These are phyloP conservation scores for Aristolochia contorta DNA, from an alignment of 164 flowering plant species.

Conservation along the genomic window DNA sequence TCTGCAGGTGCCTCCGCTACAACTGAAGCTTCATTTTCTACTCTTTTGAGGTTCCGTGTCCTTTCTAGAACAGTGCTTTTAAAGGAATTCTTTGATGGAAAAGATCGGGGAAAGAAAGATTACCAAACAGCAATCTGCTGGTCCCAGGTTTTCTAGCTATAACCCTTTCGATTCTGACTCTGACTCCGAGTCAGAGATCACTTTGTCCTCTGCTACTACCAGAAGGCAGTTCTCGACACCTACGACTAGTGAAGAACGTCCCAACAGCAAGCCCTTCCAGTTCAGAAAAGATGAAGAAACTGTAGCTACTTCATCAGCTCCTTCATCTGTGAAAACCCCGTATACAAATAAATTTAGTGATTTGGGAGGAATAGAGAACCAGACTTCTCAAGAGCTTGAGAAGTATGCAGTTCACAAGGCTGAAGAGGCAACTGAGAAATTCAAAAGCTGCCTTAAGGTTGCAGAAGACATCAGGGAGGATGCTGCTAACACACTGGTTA, in stretches of 20 bases:
- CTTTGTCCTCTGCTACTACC: too few species aligned
- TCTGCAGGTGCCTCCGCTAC: background rate
- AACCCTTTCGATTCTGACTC: constrained; percentile 61
- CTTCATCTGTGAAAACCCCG: constrained; percentile 26
- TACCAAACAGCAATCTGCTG: constrained; percentile 23
- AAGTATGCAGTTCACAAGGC: constrained; percentile 63
- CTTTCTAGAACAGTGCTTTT: too few species aligned
- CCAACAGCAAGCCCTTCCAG: constrained; percentile 21
- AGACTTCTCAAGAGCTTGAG: constrained; percentile 60
- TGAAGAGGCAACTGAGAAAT: constrained; percentile 53
- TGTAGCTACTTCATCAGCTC: background rate
- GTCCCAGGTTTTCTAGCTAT: constrained; percentile 23
- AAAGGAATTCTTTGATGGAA: too few species aligned
- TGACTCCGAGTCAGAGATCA: constrained; percentile 25
- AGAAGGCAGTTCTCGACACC: too few species aligned
- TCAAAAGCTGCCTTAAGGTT: constrained; percentile 50
- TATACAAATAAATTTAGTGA: constrained; percentile 43
- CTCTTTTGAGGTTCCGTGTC: too few species aligned
- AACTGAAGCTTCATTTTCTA: too few species aligned
- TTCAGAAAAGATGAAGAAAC: constrained; percentile 12
- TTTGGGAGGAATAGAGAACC: constrained; percentile 47
- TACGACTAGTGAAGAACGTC: background rate
- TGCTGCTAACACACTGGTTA: constrained; percentile 56
- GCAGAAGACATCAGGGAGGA: constrained; percentile 73
- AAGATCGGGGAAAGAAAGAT: background rate